Base-by-base conservation (phyloP, 2,329 filamentous ascomycete genomes). In the Thielaviopsis punctulata region DNA sequence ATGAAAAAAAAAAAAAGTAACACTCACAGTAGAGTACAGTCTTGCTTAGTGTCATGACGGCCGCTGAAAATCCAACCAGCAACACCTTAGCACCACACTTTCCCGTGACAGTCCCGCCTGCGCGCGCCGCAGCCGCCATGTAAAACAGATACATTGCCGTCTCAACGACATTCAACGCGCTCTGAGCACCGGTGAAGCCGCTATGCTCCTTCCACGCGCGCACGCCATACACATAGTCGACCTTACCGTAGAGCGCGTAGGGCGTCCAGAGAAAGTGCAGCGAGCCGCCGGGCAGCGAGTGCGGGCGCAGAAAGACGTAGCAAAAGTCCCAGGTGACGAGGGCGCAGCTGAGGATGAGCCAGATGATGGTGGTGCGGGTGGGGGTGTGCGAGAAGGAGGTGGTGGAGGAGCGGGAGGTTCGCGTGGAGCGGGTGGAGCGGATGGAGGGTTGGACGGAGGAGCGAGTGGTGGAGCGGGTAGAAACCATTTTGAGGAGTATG, bases 151-250 rank as follows among this genome's bases (percentile, higher is more conserved):
- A 90, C 60, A 80, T 71, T 30, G 68, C 53, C 2, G 76, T 79
- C 71, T 92, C 86, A 51, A 85, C 59, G 6, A 77, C 64, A 61
- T 90, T 92, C 57, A 89, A 62, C 6, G 70, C 60, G 24, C 75
- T 75, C 71, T 94, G 87, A 36, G 86, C 86, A 43, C 73, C 76
- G 0, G 84, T 85, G 66, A 93, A 95, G 33, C 87, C 86, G 62
- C 80, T 79, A 21, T 72, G 65, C 15, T 71, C 71, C 56, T 84
- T 68, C 63, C 75, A 86, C 3, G 83, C 81, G 59, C 82, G 80
- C 70, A 75, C 82, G 41, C 87, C 86, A 68, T 95, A 95, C 27
- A 90, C 72, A 64, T 88, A 72, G 66, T 95, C 88, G 58, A 94
- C 71, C 49, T 73, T 69, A 53, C 82, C 85, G 68, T 95, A 94